Evolutionary conservation across 257 asterid species (phyloP), one percentile per base, ranked within the genome.

Genomic region (Solanum gracilifrons): DNA sequence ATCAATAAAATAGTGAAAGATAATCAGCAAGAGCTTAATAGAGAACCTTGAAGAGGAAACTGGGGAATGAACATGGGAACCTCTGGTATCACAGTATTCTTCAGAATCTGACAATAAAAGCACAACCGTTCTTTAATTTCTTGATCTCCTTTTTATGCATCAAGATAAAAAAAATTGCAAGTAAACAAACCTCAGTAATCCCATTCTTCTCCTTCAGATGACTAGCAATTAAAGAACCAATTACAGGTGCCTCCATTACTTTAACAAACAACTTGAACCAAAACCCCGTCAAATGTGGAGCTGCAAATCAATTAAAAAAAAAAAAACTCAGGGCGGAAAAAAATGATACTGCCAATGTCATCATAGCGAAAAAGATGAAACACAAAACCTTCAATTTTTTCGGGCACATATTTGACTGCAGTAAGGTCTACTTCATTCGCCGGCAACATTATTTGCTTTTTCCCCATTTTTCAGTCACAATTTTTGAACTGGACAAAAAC

Each of bases 1-100:
- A 66, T n/a, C 27, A 66, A 29, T 71, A 85, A 39, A 43, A 37
- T 41, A 23, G 73, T 10, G 87, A 85, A 43, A 85, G 66, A 55
- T 29, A 71, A 85, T 16, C 46, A 69, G 82, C 29, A 75, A 43
- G 43, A 85, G 62, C 41, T 85, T 75, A 85, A 27, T 29, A 72
- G 6, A 31, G 21, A 73, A 86, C 88, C 88, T 86, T 86, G 88
- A 46, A 12, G 88, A 33, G 84, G 83, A 29, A 86, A 86, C 37
- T 86, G 13, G 36, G 88, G 88, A 75, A 71, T 86, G 69, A 86
- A 86, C 88, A 86, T 86, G 35, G 88, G 88, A 74, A 77, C 43
- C 60, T 86, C 88, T 51, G 88, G 88, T 21, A 86, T 86, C 84
- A 72, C 88, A 15, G 84, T 86, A 18, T 73, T 73, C 58, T 21